These are phyloP conservation scores for Termitomyces sp. DNA, from an alignment of 768 basidiomycete genomes.

Conservation along the genomic window DNA sequence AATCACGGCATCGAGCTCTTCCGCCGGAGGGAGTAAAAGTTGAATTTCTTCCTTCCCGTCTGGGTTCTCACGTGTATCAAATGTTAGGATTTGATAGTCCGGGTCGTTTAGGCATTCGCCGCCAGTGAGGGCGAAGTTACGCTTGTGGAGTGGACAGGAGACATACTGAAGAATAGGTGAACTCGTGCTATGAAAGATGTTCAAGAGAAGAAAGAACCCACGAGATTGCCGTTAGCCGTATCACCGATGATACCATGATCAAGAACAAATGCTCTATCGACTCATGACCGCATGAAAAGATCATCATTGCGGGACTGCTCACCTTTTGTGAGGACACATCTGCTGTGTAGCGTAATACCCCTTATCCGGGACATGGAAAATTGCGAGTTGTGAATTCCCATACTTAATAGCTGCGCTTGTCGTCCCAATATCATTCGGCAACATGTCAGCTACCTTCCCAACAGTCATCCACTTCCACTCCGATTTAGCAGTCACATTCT, in stretches of 20 bases:
- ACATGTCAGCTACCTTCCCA: conserved; percentile 46
- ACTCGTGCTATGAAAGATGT: conserved; percentile 19
- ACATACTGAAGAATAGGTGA: conserved; percentile 6
- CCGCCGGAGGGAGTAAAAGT: conserved; percentile 51
- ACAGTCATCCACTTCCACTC: conserved; percentile 58
- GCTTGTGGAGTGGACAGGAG: conserved; percentile 60
- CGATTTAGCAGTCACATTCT: conserved; percentile 27
- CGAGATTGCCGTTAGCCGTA: conserved; percentile 47
- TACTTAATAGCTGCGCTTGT: conserved; percentile 57
- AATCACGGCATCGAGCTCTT: conserved; percentile 56
- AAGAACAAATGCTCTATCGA: conserved; percentile 58
- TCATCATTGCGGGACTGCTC: not conserved
- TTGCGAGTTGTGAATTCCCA: conserved; percentile 63
- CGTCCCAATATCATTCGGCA: conserved; percentile 40
- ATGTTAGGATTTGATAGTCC: conserved; percentile 58
- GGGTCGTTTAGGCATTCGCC: conserved; percentile 60
- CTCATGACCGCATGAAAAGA: not conserved
- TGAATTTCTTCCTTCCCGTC: conserved; percentile 32
- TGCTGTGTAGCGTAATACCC: conserved; percentile 70
- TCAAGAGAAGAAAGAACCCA: conserved; percentile 6
- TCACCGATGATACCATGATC: conserved; percentile 70
- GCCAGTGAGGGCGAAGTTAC: conserved; percentile 54
- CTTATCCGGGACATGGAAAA: conserved; percentile 59
- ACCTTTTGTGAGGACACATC: conserved; percentile 44
- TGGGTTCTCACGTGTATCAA: conserved; percentile 49